A percentile compares a stretch with the other conserved stretches of the same genome.
Conservation (phyloP, 2,329 filamentous ascomycete genomes). For the Fusarium longipes region DNA sequence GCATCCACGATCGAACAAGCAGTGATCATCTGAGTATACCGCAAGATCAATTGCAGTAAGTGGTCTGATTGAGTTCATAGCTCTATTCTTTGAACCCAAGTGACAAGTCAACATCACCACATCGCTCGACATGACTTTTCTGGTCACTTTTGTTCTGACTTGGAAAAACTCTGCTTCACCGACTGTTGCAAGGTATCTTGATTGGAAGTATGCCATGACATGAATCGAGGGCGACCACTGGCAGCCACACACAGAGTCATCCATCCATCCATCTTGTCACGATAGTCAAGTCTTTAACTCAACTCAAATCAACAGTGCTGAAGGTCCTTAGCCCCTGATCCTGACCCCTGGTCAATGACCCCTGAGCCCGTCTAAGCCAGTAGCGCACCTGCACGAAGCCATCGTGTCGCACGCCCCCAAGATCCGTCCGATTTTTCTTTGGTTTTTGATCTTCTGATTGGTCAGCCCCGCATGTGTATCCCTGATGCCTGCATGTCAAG, state of each 20-base stretch:
- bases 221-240: conserved; percentile 29
- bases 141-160: background rate
- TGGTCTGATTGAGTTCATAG: conserved; percentile 28
- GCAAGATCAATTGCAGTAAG: conserved; percentile 1
- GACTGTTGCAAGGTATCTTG: conserved; percentile 22
- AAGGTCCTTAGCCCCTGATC: conserved; percentile 3
- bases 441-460: conserved; percentile 18
- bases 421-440: conserved; percentile 15
- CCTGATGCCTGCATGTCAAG: conserved; percentile 41
- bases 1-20: conserved; percentile 17
- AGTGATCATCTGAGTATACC: conserved; percentile 34
- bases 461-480: conserved; percentile 32
- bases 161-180: conserved; percentile 31
- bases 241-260: conserved; percentile 28
- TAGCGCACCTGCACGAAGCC: conserved; percentile 19
- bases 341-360: conserved; percentile 28
- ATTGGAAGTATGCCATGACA: conserved; percentile 13
- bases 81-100: conserved; percentile 1
- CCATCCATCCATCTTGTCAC: conserved; percentile 28
- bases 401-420: conserved; percentile 21
- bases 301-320: background rate
- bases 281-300: conserved; percentile 12
- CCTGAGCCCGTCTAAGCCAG: conserved; percentile 32
- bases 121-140: conserved; percentile 5
- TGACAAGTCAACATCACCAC: conserved; percentile 4